Conservation (phyloP, 768 basidiomycete species). For the Melanogaster broomeanus region DNA sequence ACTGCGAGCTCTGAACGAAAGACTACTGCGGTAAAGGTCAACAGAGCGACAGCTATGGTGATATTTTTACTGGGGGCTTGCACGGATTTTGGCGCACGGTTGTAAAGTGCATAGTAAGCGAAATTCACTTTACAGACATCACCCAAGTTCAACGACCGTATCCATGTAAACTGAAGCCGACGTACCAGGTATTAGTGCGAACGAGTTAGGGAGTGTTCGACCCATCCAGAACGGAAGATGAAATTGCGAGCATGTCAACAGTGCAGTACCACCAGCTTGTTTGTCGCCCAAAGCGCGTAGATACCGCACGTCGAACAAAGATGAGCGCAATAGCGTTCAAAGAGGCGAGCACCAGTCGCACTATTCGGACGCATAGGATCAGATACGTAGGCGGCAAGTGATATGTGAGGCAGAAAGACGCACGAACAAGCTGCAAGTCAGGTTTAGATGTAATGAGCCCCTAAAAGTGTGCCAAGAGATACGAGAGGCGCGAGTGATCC, state of each 20-base stretch:
- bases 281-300: conserved; percentile 60
- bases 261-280: conserved; percentile 59
- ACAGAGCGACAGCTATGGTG: conserved; percentile 50
- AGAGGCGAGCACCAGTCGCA: conserved; percentile 69
- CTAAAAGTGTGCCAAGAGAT: conserved; percentile 40
- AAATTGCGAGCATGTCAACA: conserved; percentile 83
- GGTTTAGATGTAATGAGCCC: conserved; percentile 55
- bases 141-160: background rate
- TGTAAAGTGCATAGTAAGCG: conserved; percentile 50
- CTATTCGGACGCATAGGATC: conserved; percentile 39
- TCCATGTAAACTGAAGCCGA: conserved; percentile 5
- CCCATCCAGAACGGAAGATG: conserved; percentile 94
- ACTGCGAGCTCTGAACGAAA: conserved; percentile 80
- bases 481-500: conserved; percentile 53
- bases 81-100: conserved; percentile 37
- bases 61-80: conserved; percentile 38
- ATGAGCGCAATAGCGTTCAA: conserved; percentile 64
- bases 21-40: conserved; percentile 68
- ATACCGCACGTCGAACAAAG: conserved; percentile 62
- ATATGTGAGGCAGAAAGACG: conserved; percentile 21
- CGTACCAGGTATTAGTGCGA: conserved; percentile 77
- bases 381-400: background rate
- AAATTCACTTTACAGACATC: conserved; percentile 51
- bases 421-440: conserved; percentile 72
- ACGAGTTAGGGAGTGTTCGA: conserved; percentile 92